A percentile compares a stretch with the other conserved stretches of the same genome.
phyloP scores from a whole-genome alignment of 1,284 basidiomycete species.

The Trichosporon ovoides region DNA sequence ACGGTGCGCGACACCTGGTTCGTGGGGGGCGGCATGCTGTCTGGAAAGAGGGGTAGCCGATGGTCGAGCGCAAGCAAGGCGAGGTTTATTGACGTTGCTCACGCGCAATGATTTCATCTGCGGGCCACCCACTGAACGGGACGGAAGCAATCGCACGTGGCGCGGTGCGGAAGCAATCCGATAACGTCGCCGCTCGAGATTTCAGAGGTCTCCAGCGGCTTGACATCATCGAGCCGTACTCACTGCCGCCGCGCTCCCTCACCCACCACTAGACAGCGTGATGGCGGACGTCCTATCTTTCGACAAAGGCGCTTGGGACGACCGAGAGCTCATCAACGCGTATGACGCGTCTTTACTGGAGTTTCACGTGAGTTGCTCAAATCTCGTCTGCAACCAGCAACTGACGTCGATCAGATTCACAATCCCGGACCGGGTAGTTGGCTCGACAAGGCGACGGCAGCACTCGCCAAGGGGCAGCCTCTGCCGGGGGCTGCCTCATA shows the following conservation, averaged over 20 bases:
- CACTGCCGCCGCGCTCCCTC: not conserved
- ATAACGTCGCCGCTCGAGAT: not conserved
- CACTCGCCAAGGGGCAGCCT: conserved; percentile 36
- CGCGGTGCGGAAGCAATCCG: not conserved
- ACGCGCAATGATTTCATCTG: not conserved
- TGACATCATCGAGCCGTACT: not conserved
- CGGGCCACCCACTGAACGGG: not conserved
- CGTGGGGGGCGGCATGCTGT: not conserved
- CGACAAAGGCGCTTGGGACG: conserved; percentile 40
- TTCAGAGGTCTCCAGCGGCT: not conserved
- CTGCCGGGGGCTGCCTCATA: conserved; percentile 34
- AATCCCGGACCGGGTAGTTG: conserved; percentile 48
- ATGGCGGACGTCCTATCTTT: conserved; percentile 2
- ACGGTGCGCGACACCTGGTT: conserved; percentile 4
- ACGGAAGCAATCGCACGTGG: not conserved
- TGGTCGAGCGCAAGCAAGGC: not conserved
- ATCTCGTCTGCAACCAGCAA: not conserved
- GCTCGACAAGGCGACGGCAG: conserved; percentile 48
- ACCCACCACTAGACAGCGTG: too few species aligned
- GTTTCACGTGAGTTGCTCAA: conserved; percentile 39
- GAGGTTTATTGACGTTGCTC: not conserved
- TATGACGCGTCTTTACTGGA: conserved; percentile 47
- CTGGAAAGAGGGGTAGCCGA: not conserved
- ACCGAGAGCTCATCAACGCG: conserved; percentile 43
- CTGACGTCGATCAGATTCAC: conserved; percentile 31